A percentile compares a stretch with the other conserved stretches of the same genome.
Evolutionary conservation across 495 filamentous ascomycete genomes (phyloP).

Genomic region (Podospora tetraspora): DNA sequence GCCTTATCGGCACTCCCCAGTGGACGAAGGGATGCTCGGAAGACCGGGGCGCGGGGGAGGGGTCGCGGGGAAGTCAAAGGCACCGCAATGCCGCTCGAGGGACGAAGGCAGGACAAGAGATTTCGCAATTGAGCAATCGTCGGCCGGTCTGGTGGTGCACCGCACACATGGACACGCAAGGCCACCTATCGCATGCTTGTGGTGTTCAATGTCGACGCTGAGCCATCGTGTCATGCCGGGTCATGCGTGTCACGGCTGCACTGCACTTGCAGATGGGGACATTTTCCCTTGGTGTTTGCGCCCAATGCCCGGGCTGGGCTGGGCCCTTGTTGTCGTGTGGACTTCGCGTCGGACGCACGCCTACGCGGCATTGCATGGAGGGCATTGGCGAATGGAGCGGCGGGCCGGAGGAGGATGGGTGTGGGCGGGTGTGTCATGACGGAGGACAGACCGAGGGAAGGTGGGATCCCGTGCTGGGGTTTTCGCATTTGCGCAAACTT

Average conservation of each 20-base stretch:
- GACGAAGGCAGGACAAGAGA: neutral
- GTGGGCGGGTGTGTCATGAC: conserved; percentile 12
- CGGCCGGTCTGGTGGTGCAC: neutral
- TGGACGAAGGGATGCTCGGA: neutral
- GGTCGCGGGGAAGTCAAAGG: neutral
- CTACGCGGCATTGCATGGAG: conserved; percentile 4
- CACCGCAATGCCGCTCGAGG: conserved; percentile 21
- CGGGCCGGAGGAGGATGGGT: conserved; percentile 9
- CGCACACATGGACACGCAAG: conserved; percentile 10
- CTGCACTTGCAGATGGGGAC: neutral
- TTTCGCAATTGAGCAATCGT: conserved; percentile 27
- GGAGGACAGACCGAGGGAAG: neutral
- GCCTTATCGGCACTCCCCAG: neutral
- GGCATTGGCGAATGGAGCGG: conserved; percentile 28
- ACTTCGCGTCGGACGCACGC: conserved; percentile 12
- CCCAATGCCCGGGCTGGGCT: conserved; percentile 16
- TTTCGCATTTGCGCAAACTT: conserved; percentile 35
- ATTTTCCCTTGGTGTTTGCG: conserved; percentile 1
- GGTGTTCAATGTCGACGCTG: neutral
- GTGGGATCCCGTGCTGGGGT: conserved; percentile 5
- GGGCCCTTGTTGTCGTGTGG: conserved; percentile 12
- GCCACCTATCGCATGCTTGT: neutral
- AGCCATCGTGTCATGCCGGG: conserved; percentile 1
- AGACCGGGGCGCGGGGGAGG: neutral
- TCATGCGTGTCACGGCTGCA: conserved; percentile 26